These are phyloP conservation scores for Magnolia kwangsiensis DNA, from an alignment of 164 flowering plant genomes.

Conservation along the genomic window DNA sequence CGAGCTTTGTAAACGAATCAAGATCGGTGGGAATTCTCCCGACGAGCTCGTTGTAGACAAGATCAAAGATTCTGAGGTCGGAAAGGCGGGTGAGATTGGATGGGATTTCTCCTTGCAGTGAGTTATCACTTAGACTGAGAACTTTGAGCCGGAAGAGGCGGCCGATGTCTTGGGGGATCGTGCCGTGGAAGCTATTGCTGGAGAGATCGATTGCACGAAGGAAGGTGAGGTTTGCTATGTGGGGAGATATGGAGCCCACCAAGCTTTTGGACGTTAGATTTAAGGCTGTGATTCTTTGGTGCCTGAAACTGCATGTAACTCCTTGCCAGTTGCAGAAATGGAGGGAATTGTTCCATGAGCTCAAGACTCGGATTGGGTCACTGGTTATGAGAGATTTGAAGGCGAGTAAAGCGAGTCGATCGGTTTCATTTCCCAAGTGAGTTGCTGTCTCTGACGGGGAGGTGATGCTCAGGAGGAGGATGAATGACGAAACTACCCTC, in stretches of 20 bases:
- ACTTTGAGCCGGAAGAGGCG: not conserved
- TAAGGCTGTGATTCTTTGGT: not conserved
- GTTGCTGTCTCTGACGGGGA: not conserved
- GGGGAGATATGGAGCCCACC: conserved; percentile 1
- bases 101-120: not conserved
- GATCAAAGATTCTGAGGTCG: not conserved
- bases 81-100: not conserved
- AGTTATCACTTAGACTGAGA: not conserved
- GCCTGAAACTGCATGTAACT: not conserved
- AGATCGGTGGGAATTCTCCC: not conserved
- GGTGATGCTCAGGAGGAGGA: not conserved
- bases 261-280: not conserved
- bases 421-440: not conserved
- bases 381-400: conserved; percentile 5
- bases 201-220: not conserved
- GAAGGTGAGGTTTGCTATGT: not conserved
- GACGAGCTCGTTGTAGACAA: not conserved
- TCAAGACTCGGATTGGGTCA: not conserved
- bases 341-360: not conserved
- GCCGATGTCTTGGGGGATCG: not conserved
- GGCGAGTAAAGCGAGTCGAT: not conserved
- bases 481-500: not conserved
- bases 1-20: not conserved
- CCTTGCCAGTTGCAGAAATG: conserved; percentile 8
- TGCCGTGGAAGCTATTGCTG: not conserved